Percentiles rank a stretch among this genome's conserved stretches.
Conservation (phyloP, 2,329 filamentous ascomycete species). For the Sporothrix brunneoviolacea region DNA sequence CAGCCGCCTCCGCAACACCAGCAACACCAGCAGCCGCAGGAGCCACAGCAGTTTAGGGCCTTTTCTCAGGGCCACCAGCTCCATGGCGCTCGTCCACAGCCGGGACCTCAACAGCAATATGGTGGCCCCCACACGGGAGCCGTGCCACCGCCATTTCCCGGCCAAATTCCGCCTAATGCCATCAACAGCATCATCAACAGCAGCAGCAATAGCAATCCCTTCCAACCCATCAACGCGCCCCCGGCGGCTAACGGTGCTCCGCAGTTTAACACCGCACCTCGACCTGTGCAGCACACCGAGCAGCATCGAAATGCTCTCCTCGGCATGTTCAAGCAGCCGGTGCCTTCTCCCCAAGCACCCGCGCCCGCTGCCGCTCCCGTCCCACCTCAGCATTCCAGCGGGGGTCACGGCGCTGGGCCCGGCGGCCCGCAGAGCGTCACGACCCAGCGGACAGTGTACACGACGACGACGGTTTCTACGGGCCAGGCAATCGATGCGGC, state of each 20-base stretch:
- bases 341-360: not conserved
- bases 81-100: not conserved
- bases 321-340: constrained; percentile 39
- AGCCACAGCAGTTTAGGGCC: not conserved
- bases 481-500: constrained; percentile 18
- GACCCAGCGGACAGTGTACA: not conserved
- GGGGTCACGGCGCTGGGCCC: not conserved
- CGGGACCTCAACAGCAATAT: not conserved
- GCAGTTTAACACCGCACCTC: too few species aligned
- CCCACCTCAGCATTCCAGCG: not conserved
- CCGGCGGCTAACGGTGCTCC: too few species aligned
- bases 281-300: constrained; percentile 12
- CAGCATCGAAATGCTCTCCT: constrained; percentile 18
- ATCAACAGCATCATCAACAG: constrained; percentile 5
- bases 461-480: constrained; percentile 4
- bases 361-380: not conserved
- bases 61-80: not conserved
- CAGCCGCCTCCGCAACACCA: constrained; percentile 24
- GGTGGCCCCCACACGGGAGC: not conserved
- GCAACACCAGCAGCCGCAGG: constrained; percentile 35
- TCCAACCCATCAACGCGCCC: too few species aligned
- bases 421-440: not conserved
- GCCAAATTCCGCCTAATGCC: not conserved
- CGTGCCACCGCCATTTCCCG: not conserved
- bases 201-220: not conserved